Percentiles rank a stretch among this genome's conserved stretches.
phyloP scores from a whole-genome alignment of 2,329 filamentous ascomycete species.

The Biscogniauxia marginata region DNA sequence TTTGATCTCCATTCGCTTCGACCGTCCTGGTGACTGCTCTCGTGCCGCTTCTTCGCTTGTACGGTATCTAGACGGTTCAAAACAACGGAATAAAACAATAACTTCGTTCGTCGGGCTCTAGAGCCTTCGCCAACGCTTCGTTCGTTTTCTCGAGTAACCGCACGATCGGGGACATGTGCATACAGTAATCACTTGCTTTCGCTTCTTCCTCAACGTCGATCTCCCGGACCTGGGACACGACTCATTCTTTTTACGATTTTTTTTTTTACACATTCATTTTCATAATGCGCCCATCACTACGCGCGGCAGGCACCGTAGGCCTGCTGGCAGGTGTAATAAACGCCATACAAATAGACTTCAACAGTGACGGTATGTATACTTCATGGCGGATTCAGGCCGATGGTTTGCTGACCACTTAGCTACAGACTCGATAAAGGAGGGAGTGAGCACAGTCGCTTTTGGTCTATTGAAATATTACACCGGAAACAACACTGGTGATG shows the following conservation, averaged over 20 bases:
- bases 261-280: constrained; percentile 10
- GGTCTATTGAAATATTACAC: constrained; percentile 36
- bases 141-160: not conserved
- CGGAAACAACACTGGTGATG: constrained; percentile 59
- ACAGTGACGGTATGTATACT: constrained; percentile 31
- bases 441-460: constrained; percentile 32
- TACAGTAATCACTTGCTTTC: constrained; percentile 10
- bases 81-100: not conserved
- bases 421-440: constrained; percentile 49
- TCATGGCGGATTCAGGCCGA: constrained; percentile 30
- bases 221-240: constrained; percentile 5
- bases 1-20: constrained; percentile 12
- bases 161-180: constrained; percentile 16
- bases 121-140: not conserved
- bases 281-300: constrained; percentile 25
- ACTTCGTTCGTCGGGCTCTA: constrained; percentile 1
- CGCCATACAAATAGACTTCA: constrained; percentile 34
- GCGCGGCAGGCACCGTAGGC: constrained; percentile 25
- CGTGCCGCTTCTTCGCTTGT: constrained; percentile 12
- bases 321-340: constrained; percentile 29
- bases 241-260: constrained; percentile 3
- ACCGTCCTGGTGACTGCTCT: constrained; percentile 23
- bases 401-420: constrained; percentile 35
- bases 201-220: constrained; percentile 12
- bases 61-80: not conserved